Evolutionary conservation across 345 rosid species (phyloP), one percentile per base, ranked within the genome.

Genomic region (Sisymbrium altissimum): DNA sequence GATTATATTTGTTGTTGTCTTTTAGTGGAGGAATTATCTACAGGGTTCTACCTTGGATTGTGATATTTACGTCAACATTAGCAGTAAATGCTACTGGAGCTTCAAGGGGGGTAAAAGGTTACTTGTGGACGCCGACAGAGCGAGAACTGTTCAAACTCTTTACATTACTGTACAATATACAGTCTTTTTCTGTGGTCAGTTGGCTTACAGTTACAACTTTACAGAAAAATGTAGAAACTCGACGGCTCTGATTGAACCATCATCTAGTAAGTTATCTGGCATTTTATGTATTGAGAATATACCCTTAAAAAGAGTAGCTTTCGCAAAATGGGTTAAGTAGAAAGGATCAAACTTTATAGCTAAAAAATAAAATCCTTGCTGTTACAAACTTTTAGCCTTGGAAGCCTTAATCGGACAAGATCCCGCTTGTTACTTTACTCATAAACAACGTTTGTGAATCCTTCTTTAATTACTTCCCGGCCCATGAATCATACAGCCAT

Each of bases 31-130:
- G 29, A 62, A 7, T 23, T 75, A 9, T 76, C 60, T 35, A 45
- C 75, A 62, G 36, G 44, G 33, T n/a, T 74, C 6, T 50, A n/a
- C 73, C 55, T 67, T 49, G 36, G 73, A 75, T 52, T 68, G 19
- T 75, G 18, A 41, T 74, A 66, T 48, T 49, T 17, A 8, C 32
- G 39, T 58, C 19, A 21, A 49, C 7, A 30, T 13, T 36, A 9
- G 40, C 40, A 56, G 48, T 66, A 67, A 21, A 52, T 29, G 55
- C 36, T 43, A 61, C 63, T 33, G 49, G 48, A 43, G 57, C 62
- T 41, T 68, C 64, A 68, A 1, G 7, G 68, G 68, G 61, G 61
- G 23, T 40, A 41, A 43, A 13, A 12, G 64, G 57, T 33, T 68
- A 50, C 70, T 32, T 67, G 68, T 1, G 21, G 36, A 30, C 27